Evolutionary conservation across 1,139 yeast genomes (phyloP).

Genomic region (Candida mesenterica): DNA sequence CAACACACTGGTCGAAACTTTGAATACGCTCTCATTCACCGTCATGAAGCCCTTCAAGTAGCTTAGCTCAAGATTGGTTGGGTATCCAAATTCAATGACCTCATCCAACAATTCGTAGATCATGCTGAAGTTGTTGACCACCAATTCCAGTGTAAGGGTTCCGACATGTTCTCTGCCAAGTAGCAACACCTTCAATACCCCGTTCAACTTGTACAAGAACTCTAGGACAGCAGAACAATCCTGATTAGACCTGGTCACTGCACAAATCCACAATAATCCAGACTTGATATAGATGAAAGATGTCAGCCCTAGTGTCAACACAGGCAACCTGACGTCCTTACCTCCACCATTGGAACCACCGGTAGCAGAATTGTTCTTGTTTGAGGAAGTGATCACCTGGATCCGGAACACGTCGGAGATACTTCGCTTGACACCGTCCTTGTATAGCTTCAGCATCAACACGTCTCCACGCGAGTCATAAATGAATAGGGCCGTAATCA

Average conservation of each 20-base stretch:
- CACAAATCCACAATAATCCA: conserved; percentile 75
- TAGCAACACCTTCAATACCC: conserved; percentile 33
- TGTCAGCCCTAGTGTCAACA: conserved; percentile 87
- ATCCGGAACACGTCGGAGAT: conserved; percentile 89
- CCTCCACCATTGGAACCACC: conserved; percentile 14
- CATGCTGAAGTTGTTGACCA: conserved; percentile 55
- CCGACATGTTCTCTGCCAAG: conserved; percentile 14
- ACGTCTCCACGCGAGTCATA: conserved; percentile 83
- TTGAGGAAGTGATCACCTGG: conserved; percentile 67
- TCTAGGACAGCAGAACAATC: conserved; percentile 83
- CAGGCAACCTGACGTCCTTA: conserved; percentile 64
- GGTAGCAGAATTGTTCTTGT: conserved; percentile 16
- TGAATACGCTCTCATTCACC: conserved; percentile 26
- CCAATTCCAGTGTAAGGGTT: conserved; percentile 25
- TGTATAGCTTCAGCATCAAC: conserved; percentile 69
- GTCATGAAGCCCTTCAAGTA: conserved; percentile 29
- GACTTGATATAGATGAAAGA: conserved; percentile 79
- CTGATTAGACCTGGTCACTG: conserved; percentile 82
- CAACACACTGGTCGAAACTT: conserved; percentile 11
- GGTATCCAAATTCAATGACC: conserved; percentile 78
- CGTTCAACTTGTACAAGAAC: conserved; percentile 63
- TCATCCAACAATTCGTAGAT: conserved; percentile 81
- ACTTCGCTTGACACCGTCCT: conserved; percentile 38
- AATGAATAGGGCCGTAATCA: conserved; percentile 80
- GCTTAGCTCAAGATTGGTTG: conserved; percentile 62